Conservation (phyloP, 306 rosid genomes). For the Medicago ruthenica region DNA sequence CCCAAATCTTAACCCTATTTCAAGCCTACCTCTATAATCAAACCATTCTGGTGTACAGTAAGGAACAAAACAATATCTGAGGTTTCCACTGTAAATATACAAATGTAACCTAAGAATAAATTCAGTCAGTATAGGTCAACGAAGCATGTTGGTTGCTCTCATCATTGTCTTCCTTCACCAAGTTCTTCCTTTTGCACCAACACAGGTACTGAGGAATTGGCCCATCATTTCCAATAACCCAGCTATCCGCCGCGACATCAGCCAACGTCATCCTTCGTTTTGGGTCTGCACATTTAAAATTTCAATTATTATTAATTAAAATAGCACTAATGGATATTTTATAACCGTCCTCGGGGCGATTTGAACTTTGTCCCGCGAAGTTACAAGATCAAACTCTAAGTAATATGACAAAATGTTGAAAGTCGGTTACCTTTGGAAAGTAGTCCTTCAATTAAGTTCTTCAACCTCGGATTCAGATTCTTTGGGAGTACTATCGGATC, state of each 20-base stretch:
- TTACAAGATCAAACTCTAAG: not conserved
- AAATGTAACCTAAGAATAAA: conserved; percentile 42
- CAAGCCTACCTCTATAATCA: conserved; percentile 10
- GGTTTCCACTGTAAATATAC: conserved; percentile 50
- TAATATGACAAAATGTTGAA: not conserved
- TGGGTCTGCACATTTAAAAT: conserved; percentile 68
- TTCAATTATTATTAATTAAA: not conserved
- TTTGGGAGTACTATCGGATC: conserved; percentile 74
- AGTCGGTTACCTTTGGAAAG: conserved; percentile 78
- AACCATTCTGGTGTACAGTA: not conserved
- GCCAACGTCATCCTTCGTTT: conserved; percentile 68
- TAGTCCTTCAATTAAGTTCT: conserved; percentile 78
- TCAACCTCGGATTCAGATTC: conserved; percentile 71
- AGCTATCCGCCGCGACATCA: conserved; percentile 68
- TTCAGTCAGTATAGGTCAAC: conserved; percentile 47
- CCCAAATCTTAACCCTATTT: conserved; percentile 31
- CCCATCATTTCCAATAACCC: conserved; percentile 87
- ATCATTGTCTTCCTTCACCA: conserved; percentile 46
- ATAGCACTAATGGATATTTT: not conserved
- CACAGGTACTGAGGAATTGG: conserved; percentile 74
- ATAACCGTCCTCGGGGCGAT: not conserved
- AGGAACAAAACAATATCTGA: not conserved
- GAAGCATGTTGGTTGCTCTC: conserved; percentile 50
- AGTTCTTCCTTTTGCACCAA: conserved; percentile 81
- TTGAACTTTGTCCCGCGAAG: not conserved